Conservation (phyloP, 1,284 basidiomycete genomes). For the Gymnopus androsaceus region DNA sequence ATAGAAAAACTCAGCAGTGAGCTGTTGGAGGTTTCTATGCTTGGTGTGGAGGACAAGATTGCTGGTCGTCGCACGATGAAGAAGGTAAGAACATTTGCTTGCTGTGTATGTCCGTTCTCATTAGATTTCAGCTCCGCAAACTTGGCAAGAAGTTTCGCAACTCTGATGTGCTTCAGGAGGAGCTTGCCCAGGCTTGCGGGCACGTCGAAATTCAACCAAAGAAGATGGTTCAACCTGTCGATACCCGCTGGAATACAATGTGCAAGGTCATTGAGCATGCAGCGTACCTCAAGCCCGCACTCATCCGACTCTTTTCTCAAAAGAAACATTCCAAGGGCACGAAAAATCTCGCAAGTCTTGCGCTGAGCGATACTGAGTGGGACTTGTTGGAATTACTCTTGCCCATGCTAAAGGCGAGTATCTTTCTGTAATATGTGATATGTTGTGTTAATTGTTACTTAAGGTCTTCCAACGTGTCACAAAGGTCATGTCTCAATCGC, state of each 20-base stretch:
- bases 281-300: conserved; percentile 3
- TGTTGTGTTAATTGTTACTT: not conserved
- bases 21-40: not conserved
- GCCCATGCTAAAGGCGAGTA: not conserved
- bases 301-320: conserved; percentile 4
- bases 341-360: not conserved
- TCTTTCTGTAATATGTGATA: not conserved
- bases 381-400: conserved; percentile 1
- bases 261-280: conserved; percentile 11
- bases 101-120: not conserved
- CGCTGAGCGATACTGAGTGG: conserved; percentile 9
- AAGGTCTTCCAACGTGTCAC: conserved; percentile 12
- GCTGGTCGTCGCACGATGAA: not conserved
- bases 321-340: not conserved
- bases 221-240: conserved; percentile 10
- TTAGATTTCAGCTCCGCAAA: not conserved
- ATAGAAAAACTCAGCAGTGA: not conserved
- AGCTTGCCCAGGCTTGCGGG: conserved; percentile 2
- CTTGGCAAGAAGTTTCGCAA: conserved; percentile 2
- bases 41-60: not conserved
- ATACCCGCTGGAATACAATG: conserved; percentile 20
- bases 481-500: conserved; percentile 4
- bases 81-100: not conserved
- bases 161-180: not conserved
- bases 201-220: not conserved